Percentiles rank a stretch among this genome's conserved stretches.
phyloP scores from a whole-genome alignment of 1,284 basidiomycete species.

The Pseudozyma sp. region DNA sequence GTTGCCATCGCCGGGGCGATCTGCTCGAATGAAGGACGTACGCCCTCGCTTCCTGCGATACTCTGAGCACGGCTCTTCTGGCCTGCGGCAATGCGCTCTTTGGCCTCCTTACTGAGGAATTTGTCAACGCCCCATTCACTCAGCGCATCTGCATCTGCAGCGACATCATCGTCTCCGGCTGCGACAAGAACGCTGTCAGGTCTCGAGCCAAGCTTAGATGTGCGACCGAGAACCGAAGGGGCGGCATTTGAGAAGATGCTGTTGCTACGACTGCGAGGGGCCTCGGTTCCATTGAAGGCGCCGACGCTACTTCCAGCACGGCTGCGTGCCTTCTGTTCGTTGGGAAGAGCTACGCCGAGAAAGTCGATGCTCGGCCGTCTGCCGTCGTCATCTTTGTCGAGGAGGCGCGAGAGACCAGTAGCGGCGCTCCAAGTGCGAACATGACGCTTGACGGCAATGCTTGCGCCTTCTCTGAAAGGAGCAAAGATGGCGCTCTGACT shows the following conservation, averaged over 20 bases:
- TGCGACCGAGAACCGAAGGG: conserved; percentile 31
- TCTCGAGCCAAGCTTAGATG: conserved; percentile 32
- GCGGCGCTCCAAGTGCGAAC: conserved; percentile 49
- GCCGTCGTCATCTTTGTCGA: conserved; percentile 36
- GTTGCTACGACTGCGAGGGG: conserved; percentile 27
- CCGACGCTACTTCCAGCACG: conserved; percentile 46
- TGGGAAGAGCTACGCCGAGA: conserved; percentile 57
- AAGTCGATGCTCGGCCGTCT: conserved; percentile 57
- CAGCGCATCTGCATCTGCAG: conserved; percentile 37
- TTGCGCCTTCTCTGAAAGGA: conserved; percentile 48
- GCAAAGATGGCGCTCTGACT: conserved; percentile 63
- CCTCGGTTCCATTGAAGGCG: conserved; percentile 8
- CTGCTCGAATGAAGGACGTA: conserved; percentile 26
- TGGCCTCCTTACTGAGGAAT: conserved; percentile 56
- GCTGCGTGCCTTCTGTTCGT: conserved; percentile 43
- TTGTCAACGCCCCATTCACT: conserved; percentile 63
- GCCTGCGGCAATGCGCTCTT: conserved; percentile 42
- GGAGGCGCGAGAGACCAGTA: conserved; percentile 42
- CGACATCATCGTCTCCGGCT: conserved; percentile 12
- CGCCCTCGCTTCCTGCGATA: conserved; percentile 25
- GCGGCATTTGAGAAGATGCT: conserved; percentile 43
- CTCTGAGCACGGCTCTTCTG: conserved; percentile 43
- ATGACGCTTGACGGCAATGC: conserved; percentile 35
- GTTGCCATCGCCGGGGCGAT: conserved; percentile 3
- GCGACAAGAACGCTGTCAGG: conserved; percentile 22